phyloP scores from a whole-genome alignment of 257 asterid genomes.

The Solanum etuberosum region DNA sequence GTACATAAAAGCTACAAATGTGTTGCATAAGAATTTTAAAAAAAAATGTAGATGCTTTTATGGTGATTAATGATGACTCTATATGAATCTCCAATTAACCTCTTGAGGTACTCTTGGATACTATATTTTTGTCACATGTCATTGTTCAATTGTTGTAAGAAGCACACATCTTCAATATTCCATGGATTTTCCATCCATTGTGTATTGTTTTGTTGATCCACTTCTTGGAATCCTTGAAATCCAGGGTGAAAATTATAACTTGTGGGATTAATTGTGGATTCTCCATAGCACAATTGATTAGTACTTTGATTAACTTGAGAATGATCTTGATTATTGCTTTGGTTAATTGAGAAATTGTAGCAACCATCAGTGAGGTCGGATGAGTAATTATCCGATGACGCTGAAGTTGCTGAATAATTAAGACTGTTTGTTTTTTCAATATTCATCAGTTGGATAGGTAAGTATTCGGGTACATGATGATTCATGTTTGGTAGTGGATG shows the following conservation, averaged over 20 bases:
- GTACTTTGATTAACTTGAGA: constrained; percentile 11
- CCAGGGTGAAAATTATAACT: constrained; percentile 34
- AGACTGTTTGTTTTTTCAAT: neutral
- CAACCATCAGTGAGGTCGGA: constrained; percentile 64
- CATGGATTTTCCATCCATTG: constrained; percentile 55
- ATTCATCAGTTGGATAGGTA: neutral
- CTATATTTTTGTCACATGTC: neutral
- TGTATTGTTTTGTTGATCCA: constrained; percentile 19
- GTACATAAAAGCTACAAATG: neutral
- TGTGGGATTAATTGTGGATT: constrained; percentile 32
- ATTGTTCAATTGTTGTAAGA: constrained; percentile 35
- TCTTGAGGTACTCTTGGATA: neutral
- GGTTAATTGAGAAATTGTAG: constrained; percentile 27
- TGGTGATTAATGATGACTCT: neutral
- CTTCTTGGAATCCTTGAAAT: constrained; percentile 10
- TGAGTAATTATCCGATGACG: constrained; percentile 51
- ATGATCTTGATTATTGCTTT: constrained; percentile 21
- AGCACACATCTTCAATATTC: constrained; percentile 56
- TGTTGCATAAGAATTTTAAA: neutral
- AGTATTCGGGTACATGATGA: constrained; percentile 3
- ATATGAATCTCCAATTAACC: neutral
- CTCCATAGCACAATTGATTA: constrained; percentile 8
- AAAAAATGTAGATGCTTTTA: neutral
- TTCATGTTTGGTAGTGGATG: neutral
- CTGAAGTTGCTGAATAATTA: constrained; percentile 39